A percentile compares a stretch with the other conserved stretches of the same genome.
Evolutionary conservation across 1,284 basidiomycete species (phyloP).

Genomic region (Irpex sp.): DNA sequence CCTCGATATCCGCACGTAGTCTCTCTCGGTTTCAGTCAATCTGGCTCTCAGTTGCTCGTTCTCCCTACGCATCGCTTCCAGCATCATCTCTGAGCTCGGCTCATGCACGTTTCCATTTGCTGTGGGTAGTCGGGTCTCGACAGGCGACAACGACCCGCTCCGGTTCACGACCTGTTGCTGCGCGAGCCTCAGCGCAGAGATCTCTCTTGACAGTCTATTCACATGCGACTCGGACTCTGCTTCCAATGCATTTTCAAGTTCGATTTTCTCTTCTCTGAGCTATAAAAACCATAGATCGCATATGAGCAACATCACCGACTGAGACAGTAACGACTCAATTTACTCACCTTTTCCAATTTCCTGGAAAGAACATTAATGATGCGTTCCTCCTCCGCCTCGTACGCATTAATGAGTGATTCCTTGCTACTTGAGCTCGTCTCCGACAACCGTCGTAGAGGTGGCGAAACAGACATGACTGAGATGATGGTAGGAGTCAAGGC

Average conservation of each 20-base stretch:
- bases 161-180: conserved; percentile 39
- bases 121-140: conserved; percentile 18
- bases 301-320: conserved; percentile 1
- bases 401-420: conserved; percentile 78
- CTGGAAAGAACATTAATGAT: conserved; percentile 77
- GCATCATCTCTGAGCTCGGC: conserved; percentile 57
- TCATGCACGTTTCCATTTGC: conserved; percentile 22
- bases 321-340: background rate
- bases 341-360: conserved; percentile 71
- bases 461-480: conserved; percentile 54
- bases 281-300: conserved; percentile 24
- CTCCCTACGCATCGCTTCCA: conserved; percentile 71
- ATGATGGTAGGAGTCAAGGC: conserved; percentile 4
- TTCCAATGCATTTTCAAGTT: conserved; percentile 75
- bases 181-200: conserved; percentile 58
- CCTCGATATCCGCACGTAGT: conserved; percentile 66
- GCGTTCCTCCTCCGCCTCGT: conserved; percentile 84
- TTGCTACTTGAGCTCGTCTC: conserved; percentile 49
- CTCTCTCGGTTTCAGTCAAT: conserved; percentile 68
- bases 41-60: conserved; percentile 67
- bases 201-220: conserved; percentile 66
- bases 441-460: conserved; percentile 52
- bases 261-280: conserved; percentile 79
- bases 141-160: conserved; percentile 27
- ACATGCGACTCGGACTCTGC: conserved; percentile 79